A percentile compares a stretch with the other conserved stretches of the same genome.
Evolutionary conservation across 1,139 yeast species (phyloP).

Genomic region (Protomyces gravidus): DNA sequence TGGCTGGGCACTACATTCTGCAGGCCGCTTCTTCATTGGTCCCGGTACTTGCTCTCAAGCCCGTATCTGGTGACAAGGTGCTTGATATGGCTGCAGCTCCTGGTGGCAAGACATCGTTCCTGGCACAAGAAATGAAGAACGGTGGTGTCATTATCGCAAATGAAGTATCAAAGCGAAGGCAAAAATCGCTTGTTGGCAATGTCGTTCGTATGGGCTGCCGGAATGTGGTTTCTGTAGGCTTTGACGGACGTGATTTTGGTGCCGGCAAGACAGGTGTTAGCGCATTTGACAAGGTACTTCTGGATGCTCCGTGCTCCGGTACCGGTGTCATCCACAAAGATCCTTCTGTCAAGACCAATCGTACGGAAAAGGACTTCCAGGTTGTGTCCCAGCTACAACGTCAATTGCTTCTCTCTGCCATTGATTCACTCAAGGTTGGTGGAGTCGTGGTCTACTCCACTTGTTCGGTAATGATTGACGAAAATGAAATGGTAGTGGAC

Average conservation of each 20-base stretch:
- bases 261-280: slow-evolving; percentile 78
- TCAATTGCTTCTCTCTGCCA: slow-evolving; percentile 87
- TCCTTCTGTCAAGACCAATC: slow-evolving; percentile 85
- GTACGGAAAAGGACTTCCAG: slow-evolving; percentile 94
- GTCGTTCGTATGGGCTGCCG: slow-evolving; percentile 96
- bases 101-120: slow-evolving; percentile 97
- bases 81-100: slow-evolving; percentile 99
- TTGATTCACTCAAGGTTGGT: slow-evolving; percentile 92
- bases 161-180: slow-evolving; percentile 93
- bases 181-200: slow-evolving; percentile 93
- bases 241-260: slow-evolving; percentile 98
- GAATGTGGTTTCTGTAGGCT: slow-evolving; percentile 92
- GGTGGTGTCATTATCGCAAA: slow-evolving; percentile 97
- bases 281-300: slow-evolving; percentile 88
- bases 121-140: slow-evolving; percentile 94
- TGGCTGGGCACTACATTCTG: slow-evolving; percentile 94
- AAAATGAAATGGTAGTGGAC: slow-evolving; percentile 97
- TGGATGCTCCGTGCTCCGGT: slow-evolving; percentile 99
- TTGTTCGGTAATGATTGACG: slow-evolving; percentile 97
- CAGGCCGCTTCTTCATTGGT: slow-evolving; percentile 98
- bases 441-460: slow-evolving; percentile 96
- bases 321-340: slow-evolving; percentile 99
- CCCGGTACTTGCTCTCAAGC: slow-evolving; percentile 96
- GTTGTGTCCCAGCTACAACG: slow-evolving; percentile 96
- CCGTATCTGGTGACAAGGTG: slow-evolving; percentile 91